Evolutionary conservation across 805 yeast genomes (phyloP).

Genomic region (Nakazawaea laoshanensis): DNA sequence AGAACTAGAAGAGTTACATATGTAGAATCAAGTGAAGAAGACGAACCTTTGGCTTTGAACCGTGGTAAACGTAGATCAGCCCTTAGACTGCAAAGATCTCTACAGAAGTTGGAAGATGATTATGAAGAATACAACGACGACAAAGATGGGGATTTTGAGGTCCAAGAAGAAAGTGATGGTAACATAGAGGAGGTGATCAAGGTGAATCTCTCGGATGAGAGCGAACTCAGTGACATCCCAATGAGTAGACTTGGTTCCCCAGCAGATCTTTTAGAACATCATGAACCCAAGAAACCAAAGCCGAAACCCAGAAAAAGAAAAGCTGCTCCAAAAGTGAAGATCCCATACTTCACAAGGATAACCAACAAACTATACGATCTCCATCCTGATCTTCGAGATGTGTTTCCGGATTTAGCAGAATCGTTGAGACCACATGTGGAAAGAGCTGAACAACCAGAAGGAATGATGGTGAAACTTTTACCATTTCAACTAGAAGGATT

Average conservation of each 20-base stretch:
- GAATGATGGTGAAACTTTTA: slow-evolving; percentile 61
- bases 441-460: slow-evolving; percentile 67
- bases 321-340: slow-evolving; percentile 29
- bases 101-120: slow-evolving; percentile 20
- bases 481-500: slow-evolving; percentile 95
- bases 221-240: slow-evolving; percentile 13
- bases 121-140: slow-evolving; percentile 21
- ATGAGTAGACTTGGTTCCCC: slow-evolving; percentile 10
- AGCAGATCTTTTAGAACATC: slow-evolving; percentile 8
- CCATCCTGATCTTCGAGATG: slow-evolving; percentile 72
- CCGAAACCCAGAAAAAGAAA: slow-evolving; percentile 15
- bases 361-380: slow-evolving; percentile 59
- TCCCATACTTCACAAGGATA: slow-evolving; percentile 61
- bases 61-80: slow-evolving; percentile 17
- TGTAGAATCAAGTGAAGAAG: slow-evolving; percentile 11
- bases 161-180: slow-evolving; percentile 24
- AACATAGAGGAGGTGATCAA: slow-evolving; percentile 9
- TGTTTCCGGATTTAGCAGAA: slow-evolving; percentile 56
- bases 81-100: slow-evolving; percentile 17
- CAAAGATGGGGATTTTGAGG: slow-evolving; percentile 17
- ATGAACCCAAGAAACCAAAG: slow-evolving; percentile 5
- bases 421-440: too few relatives aligned
- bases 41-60: slow-evolving; percentile 6
- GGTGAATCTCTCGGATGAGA: slow-evolving; percentile 13
- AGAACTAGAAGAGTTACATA: neutral